Evolutionary conservation across 768 basidiomycete genomes (phyloP).

Genomic region (Aureoboletus auriporus): DNA sequence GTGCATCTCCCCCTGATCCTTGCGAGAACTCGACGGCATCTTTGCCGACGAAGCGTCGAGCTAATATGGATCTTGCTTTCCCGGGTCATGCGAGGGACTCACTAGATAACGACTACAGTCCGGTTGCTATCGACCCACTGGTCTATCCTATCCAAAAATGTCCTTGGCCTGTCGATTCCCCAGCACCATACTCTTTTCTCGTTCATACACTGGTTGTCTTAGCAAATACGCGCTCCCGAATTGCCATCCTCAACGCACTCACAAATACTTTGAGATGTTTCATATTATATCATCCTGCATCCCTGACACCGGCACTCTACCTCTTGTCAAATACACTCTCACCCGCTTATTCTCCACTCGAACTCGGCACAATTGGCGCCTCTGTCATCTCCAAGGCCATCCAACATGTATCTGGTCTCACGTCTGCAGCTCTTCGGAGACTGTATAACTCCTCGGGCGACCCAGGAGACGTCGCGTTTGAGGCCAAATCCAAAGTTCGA

Average conservation of each 20-base stretch:
- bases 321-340: constrained; percentile 78
- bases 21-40: constrained; percentile 7
- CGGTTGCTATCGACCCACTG: constrained; percentile 43
- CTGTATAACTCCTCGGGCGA: constrained; percentile 77
- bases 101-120: constrained; percentile 25
- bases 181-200: constrained; percentile 70
- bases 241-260: constrained; percentile 60
- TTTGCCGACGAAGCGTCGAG: constrained; percentile 3
- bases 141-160: constrained; percentile 39
- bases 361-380: constrained; percentile 60
- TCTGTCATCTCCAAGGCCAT: constrained; percentile 67
- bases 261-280: constrained; percentile 75
- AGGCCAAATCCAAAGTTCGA: constrained; percentile 71
- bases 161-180: constrained; percentile 36
- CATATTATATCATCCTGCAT: constrained; percentile 57
- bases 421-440: constrained; percentile 50
- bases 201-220: constrained; percentile 58
- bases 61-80: constrained; percentile 12
- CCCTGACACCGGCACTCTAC: constrained; percentile 74
- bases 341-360: constrained; percentile 68
- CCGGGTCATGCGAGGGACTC: constrained; percentile 23
- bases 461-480: constrained; percentile 83
- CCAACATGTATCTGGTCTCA: constrained; percentile 69
- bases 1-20: constrained; percentile 6
- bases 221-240: constrained; percentile 68